Evolutionary conservation across 495 filamentous ascomycete species (phyloP), one percentile per base, ranked within the genome.

Genomic region (Xylaria longipes): DNA sequence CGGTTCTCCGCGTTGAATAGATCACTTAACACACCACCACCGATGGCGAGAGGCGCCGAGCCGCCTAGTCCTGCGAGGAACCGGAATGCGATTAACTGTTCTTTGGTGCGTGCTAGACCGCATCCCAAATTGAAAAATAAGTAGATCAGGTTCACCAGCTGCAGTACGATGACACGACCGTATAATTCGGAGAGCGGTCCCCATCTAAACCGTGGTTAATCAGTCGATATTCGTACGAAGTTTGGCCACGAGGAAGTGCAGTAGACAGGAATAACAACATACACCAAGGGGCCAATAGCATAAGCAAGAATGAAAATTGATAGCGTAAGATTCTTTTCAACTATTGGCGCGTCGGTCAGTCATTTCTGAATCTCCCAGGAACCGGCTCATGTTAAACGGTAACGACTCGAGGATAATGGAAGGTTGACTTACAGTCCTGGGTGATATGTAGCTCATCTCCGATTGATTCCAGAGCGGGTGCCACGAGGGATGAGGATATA

Each of bases 291-390:
- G 5, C 77, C 77, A 33, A 79, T 31, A 20, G 90, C 90, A 77
- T 92, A 96, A 12, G 91, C 93, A 5, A 95, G 84, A 17, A 95
- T 81, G 78, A 95, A 95, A 71, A 92, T 85, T 0, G 91, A 93
- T 46, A 96, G 79, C 0, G 86, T 87, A 45, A 95, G 80, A 33
- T 89, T 84, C 22, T 82, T 83, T 61, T 89, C 79, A 27, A 91
- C 82, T 72, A 41, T 20, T 69, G 41, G 29, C n/a, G 25, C 50
- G 39, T 22, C 31, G 5, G 69, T 66, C 39, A 66, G 69, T n/a
- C 17, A 25, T 33, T 52, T 45, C 20, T 12, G n/a, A 48, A 22
- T 5, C 12, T 22, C 12, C 27, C 5, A 7, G 11, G 25, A 48
- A 43, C 31, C 7, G 7, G 58, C 5, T 43, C 50, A 45, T 46